Evolutionary conservation across 2,329 filamentous ascomycete species (phyloP), one percentile per base, ranked within the genome.

Genomic region (Fusarium sp.): DNA sequence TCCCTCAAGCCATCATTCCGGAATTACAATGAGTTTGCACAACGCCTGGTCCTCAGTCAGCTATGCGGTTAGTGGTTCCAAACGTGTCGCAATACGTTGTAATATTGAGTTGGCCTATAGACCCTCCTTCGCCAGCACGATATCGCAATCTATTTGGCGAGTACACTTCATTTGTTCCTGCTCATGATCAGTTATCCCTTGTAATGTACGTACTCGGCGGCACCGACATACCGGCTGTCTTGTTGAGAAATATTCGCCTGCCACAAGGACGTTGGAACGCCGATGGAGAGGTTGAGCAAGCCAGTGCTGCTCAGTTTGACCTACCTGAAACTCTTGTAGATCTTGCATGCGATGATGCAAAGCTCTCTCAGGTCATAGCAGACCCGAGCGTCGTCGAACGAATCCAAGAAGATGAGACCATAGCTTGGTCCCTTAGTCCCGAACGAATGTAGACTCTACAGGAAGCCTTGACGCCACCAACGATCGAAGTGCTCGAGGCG

Each of bases 121-220:
- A 70, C 8, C 24, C 66, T 34, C 36, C 50, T 0, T 32, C 67
- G 1, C 15, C 57, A 22, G 34, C 45, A 18, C 58, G 74, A n/a
- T 71, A 73, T 30, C 69, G 70, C 22, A 80, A 80, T 24, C 70
- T 81, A 0, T 62, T 75, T 18, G n/a, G 48, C 1, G 76, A 76
- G 4, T 76, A 78, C 11, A 65, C 59, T 9, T 74, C 78, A 24
- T 36, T 78, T 1, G 26, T 81, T 26, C 72, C 77, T 8, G 56
- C 38, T 3, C 42, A 71, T 1, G 77, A 80, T 20, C 76, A 77
- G 24, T 52, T 80, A 0, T 13, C 72, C 1, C 55, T 80, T 8
- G 45, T 80, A 2, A 58, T 80, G 3, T 45, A 71, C 34, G 73
- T 73, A 6, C 71, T 81, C 1, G 73, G 74, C 1, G 74, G 75